A percentile compares a stretch with the other conserved stretches of the same genome.
Conservation (phyloP, 345 rosid species). For the Streptanthus diversifolius region DNA sequence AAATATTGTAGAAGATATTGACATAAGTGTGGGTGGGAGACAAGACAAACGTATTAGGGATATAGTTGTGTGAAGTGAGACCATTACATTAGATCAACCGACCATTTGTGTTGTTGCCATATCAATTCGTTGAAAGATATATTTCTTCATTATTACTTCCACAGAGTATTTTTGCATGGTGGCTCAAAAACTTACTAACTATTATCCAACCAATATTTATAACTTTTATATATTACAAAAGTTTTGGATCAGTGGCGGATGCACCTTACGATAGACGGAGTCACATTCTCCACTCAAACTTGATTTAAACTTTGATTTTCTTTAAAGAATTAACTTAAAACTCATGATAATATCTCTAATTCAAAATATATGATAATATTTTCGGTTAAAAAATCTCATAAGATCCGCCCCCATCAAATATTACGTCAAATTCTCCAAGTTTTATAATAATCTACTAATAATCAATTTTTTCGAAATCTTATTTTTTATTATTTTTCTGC, state of each 20-base stretch:
- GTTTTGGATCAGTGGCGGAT: too few species aligned
- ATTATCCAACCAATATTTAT: neutral
- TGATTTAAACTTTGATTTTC: too few species aligned
- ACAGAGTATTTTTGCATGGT: neutral
- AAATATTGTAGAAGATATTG: neutral
- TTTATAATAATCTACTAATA: neutral
- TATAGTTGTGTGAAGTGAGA: conserved; percentile 31
- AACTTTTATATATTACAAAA: neutral
- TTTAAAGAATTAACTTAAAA: too few species aligned
- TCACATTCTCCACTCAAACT: too few species aligned
- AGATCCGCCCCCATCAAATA: too few species aligned
- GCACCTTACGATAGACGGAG: too few species aligned
- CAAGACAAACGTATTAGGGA: conserved; percentile 17
- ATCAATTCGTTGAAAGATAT: conserved; percentile 17
- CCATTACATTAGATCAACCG: conserved; percentile 24
- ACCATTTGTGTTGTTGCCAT: conserved; percentile 26
- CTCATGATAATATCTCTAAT: too few species aligned
- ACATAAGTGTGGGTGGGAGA: conserved; percentile 24
- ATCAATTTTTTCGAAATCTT: too few species aligned
- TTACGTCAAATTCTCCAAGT: neutral
- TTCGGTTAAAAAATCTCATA: too few species aligned
- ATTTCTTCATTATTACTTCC: conserved; percentile 21
- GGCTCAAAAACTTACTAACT: neutral
- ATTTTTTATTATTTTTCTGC: too few species aligned
- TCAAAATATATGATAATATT: too few species aligned